Evolutionary conservation across 345 rosid species (phyloP), one percentile per base, ranked within the genome.

Genomic region (Eucalyptus sp.): DNA sequence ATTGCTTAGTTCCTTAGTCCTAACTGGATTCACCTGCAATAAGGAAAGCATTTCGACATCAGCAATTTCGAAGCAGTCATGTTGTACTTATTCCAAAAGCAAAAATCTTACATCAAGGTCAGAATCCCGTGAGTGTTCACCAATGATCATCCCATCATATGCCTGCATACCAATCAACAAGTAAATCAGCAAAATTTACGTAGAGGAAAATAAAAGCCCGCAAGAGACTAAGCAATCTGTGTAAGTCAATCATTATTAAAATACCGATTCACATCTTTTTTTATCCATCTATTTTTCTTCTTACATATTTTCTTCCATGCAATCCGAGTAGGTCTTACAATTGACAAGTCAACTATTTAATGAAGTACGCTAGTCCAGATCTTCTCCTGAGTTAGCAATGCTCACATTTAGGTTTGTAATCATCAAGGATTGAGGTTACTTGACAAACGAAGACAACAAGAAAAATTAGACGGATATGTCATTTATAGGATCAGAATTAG

Each of bases 101-200:
- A 33, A 12, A 46, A 46, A 87, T 89, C 91, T 88, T 95, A 98
- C 99, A 92, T 98, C 99, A 48, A 98, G 99, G 93, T 98, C 99
- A 9, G 96, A 88, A 90, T 97, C 99, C 89, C 99, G 93, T 90
- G 99, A 94, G 93, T 98, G 99, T 92, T 98, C 99, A 90, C 99
- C 99, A 41, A 98, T 93, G 88, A 98, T 95, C 99, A 97, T 98
- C 89, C 99, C 99, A 92, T 98, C 99, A 88, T 98, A 98, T 17
- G 99, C 27, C 99, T 98, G 96, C 91, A 86, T 60, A 89, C n/a
- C 64, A 90, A 89, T 52, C 66, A 44, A 87, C 18, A 88, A 87
- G 24, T 44, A n/a, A 88, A 50, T 71, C 24, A 76, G 52, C 25
- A 76, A 66, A 87, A 18, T 41, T 46, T 68, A 22, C 4, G 2